Evolutionary conservation across 495 filamentous ascomycete species (phyloP).

Genomic region (Glutinoglossum americanum): DNA sequence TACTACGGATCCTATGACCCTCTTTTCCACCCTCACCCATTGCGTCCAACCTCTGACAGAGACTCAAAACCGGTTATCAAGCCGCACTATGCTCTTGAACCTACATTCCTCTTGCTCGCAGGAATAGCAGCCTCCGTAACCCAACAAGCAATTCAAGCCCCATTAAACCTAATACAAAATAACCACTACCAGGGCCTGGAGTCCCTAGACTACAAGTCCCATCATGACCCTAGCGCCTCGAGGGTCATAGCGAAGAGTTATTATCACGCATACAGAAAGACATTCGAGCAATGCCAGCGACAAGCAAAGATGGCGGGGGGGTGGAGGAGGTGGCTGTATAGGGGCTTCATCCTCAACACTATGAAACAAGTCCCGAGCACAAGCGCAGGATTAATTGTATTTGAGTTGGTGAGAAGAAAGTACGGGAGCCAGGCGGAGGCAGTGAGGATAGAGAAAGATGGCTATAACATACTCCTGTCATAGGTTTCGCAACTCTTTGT

Average conservation of each 20-base stretch:
- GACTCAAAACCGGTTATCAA: conserved; percentile 34
- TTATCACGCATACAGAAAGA: conserved; percentile 54
- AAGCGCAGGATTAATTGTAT: conserved; percentile 72
- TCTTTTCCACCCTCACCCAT: background rate
- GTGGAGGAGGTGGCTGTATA: conserved; percentile 52
- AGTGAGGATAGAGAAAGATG: conserved; percentile 39
- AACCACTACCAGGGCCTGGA: conserved; percentile 63
- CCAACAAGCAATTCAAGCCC: conserved; percentile 65
- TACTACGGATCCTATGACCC: conserved; percentile 29
- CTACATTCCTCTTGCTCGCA: conserved; percentile 55
- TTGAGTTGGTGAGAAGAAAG: conserved; percentile 65
- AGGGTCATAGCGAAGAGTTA: conserved; percentile 43
- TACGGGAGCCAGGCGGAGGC: conserved; percentile 49
- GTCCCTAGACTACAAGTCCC: conserved; percentile 46
- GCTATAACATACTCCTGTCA: conserved; percentile 50
- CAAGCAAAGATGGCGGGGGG: conserved; percentile 41
- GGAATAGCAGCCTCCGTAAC: conserved; percentile 53
- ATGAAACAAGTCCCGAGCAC: conserved; percentile 73
- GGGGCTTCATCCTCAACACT: conserved; percentile 51
- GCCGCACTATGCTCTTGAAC: conserved; percentile 73
- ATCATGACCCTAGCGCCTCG: conserved; percentile 18
- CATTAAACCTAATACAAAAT: conserved; percentile 49
- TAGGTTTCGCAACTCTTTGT: conserved; percentile 5
- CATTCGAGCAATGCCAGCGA: conserved; percentile 42
- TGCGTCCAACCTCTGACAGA: conserved; percentile 6